Evolutionary conservation across 495 filamentous ascomycete species (phyloP).

Genomic region (Aspergillus bridgeri): DNA sequence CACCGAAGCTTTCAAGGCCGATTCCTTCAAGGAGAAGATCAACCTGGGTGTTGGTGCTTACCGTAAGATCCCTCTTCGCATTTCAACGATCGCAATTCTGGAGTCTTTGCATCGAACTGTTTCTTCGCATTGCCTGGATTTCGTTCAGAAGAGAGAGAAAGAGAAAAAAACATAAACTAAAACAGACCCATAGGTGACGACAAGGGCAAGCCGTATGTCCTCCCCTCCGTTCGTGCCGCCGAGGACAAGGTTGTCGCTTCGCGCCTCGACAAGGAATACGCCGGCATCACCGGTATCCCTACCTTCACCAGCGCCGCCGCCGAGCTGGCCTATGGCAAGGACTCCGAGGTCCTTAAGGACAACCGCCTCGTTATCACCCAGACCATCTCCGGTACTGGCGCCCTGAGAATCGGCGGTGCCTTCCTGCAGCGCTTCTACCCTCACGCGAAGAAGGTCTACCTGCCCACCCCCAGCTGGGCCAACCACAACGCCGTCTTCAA

Average conservation of each 20-base stretch:
- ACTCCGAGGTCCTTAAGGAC: conserved; percentile 68
- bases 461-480: conserved; percentile 95
- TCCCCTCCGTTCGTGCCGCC: conserved; percentile 85
- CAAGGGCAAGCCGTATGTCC: conserved; percentile 93
- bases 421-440: conserved; percentile 92
- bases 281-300: conserved; percentile 92
- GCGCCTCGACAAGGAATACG: conserved; percentile 92
- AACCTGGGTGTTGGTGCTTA: conserved; percentile 75
- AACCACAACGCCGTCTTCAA: conserved; percentile 97
- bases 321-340: conserved; percentile 80
- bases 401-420: conserved; percentile 88
- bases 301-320: conserved; percentile 90
- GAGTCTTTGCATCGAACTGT: no score
- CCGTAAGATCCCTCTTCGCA: conserved; percentile 34
- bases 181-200: conserved; percentile 62
- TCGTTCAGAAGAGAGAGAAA: not conserved
- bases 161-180: conserved; percentile 10
- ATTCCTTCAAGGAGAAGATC: conserved; percentile 88
- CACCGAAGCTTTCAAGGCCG: conserved; percentile 98
- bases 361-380: conserved; percentile 89
- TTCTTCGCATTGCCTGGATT: not conserved
- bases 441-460: conserved; percentile 86
- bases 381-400: conserved; percentile 96
- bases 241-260: conserved; percentile 81
- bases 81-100: not conserved